Percentiles rank a stretch among this genome's conserved stretches.
Conservation (phyloP, 495 filamentous ascomycete genomes). For the Penicillium goetzii region DNA sequence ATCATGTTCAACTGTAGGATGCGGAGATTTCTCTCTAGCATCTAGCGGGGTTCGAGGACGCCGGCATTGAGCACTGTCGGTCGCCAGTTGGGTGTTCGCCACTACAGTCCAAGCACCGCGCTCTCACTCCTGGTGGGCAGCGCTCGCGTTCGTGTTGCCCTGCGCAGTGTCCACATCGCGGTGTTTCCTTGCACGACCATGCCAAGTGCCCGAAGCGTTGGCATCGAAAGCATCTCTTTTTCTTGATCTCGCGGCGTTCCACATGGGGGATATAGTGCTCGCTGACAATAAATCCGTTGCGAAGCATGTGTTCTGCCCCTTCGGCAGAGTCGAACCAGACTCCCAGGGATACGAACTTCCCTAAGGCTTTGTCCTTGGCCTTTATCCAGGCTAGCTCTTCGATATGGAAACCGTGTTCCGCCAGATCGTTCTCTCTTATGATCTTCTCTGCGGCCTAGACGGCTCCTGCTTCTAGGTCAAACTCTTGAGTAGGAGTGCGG, state of each 20-base stretch:
- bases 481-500: constrained; percentile 24
- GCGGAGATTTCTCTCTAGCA: constrained; percentile 32
- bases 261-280: no score
- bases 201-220: no score
- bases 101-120: constrained; percentile 23
- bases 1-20: constrained; percentile 37
- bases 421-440: constrained; percentile 29
- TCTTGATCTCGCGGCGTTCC: no score
- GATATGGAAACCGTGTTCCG: constrained; percentile 26
- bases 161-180: no score
- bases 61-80: not conserved
- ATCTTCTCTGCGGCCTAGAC: constrained; percentile 26
- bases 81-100: constrained; percentile 30
- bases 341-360: constrained; percentile 8
- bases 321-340: not conserved
- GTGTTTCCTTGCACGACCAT: no score
- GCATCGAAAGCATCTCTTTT: no score
- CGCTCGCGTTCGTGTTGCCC: no score
- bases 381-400: constrained; percentile 34
- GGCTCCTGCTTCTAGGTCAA: constrained; percentile 19
- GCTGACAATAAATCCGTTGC: no score
- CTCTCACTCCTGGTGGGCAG: no score
- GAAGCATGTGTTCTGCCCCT: not conserved
- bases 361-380: constrained; percentile 24
- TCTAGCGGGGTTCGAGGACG: constrained; percentile 15